These are phyloP conservation scores for Dictyostelium firmibasis DNA, from an alignment of 78 protist species.

Conservation along the genomic window DNA sequence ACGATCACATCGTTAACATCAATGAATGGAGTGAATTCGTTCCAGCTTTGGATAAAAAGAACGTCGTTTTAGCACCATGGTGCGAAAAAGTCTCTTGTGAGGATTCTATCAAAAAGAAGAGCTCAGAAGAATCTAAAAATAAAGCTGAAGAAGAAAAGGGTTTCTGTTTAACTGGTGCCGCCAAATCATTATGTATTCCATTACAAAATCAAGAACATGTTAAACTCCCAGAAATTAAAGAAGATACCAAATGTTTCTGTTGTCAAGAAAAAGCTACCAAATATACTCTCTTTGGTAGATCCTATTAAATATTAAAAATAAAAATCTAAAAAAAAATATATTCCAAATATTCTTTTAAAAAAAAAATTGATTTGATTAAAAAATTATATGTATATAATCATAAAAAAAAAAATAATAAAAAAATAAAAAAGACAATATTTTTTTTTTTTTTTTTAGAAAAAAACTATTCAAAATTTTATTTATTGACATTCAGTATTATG, in stretches of 20 bases:
- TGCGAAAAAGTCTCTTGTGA: slow-evolving; percentile 91
- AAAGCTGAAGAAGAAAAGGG: slow-evolving; percentile 77
- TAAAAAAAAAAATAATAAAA: neutral
- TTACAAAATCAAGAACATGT: slow-evolving; percentile 57
- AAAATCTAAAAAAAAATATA: neutral
- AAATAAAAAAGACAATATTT: neutral
- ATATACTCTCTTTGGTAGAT: slow-evolving; percentile 82
- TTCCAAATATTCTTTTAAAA: neutral
- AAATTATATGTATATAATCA: no score
- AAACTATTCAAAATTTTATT: neutral
- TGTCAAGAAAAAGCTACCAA: slow-evolving; percentile 54
- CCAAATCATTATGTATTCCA: slow-evolving; percentile 96
- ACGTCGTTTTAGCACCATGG: slow-evolving; percentile 88
- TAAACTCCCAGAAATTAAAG: slow-evolving; percentile 61
- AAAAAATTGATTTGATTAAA: neutral
- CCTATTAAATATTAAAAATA: slow-evolving; percentile 39
- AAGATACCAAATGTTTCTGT: slow-evolving; percentile 71
- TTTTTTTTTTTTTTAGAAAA: neutral
- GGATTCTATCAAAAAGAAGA: slow-evolving; percentile 87
- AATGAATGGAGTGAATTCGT: slow-evolving; percentile 89
- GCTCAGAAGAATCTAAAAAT: slow-evolving; percentile 66
- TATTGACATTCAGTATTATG: neutral
- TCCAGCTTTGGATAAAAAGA: slow-evolving; percentile 79
- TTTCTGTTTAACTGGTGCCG: slow-evolving; percentile 89
- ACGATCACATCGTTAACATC: slow-evolving; percentile 43